Conservation (phyloP, 257 asterid genomes). For the Dorcoceras hygrometricum region DNA sequence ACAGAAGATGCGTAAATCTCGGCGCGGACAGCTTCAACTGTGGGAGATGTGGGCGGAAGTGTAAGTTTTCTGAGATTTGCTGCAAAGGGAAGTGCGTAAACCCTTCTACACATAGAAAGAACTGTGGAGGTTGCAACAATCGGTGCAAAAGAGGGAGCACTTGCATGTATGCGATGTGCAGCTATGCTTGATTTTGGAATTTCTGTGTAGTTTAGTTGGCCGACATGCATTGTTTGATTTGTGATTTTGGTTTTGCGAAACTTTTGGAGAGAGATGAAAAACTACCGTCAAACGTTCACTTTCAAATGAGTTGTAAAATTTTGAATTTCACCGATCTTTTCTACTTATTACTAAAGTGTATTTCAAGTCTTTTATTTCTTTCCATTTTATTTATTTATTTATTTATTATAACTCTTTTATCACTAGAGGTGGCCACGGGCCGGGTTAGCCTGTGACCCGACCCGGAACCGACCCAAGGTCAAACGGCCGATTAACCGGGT, state of each 20-base stretch:
- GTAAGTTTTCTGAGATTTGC: slow-evolving; percentile 53
- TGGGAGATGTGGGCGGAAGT: slow-evolving; percentile 59
- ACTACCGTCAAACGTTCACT: no score
- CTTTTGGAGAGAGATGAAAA: no score
- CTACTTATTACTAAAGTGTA: no score
- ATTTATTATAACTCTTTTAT: no score
- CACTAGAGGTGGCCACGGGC: no score
- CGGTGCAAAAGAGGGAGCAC: slow-evolving; percentile 41
- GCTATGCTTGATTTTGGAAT: slow-evolving; percentile 43
- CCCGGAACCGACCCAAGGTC: no score
- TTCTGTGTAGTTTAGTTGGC: neutral
- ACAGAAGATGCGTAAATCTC: slow-evolving; percentile 51
- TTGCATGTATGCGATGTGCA: slow-evolving; percentile 62
- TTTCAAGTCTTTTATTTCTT: no score
- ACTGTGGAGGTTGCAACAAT: slow-evolving; percentile 67
- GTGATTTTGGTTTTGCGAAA: neutral
- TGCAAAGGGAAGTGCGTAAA: slow-evolving; percentile 65
- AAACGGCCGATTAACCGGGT: no score
- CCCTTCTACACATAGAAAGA: slow-evolving; percentile 33
- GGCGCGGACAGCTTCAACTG: slow-evolving; percentile 44
- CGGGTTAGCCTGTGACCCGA: no score
- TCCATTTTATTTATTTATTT: no score
- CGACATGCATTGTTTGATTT: neutral
- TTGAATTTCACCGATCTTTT: no score
- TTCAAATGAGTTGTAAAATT: no score